Evolutionary conservation across 108 stramenopile genomes (phyloP), one percentile per base, ranked within the genome.

Genomic region (Fistulifera solaris): DNA sequence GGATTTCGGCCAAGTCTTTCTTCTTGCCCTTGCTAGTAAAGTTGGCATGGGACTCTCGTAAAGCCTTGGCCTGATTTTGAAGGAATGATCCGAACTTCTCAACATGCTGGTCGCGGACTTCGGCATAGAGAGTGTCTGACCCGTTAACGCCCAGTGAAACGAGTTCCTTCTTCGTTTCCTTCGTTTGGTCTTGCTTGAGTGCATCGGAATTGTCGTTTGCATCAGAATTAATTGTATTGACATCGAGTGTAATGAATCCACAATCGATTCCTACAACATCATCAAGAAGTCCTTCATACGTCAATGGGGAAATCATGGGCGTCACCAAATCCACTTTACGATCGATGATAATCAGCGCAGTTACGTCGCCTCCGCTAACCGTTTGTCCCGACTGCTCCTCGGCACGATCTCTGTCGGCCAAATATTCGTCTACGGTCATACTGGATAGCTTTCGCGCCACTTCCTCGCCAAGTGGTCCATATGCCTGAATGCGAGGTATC

Each of bases 281-380:
- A 71, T 96, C 95, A 23, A 98, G 66, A 40, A 98, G 55, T 11
- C 95, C 95, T 75, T 96, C 97, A 58, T 96, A 98, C 0, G 97
- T 98, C 35, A 98, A 73, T 1, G 97, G 97, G 2, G 97, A 95
- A 7, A 94, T 65, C 76, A 96, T 77, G 25, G 94, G 93, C 12
- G 95, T 93, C 2, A 95, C 83, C 61, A 93, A 68, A 67, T 98
- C 97, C 1, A 95, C 73, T 35, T 68, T 75, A 27, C 97, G 87
- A 76, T 86, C 97, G 22, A 98, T 70, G 7, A 97, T 43, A 28
- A 97, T 70, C 58, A 94, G 61, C 10, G 88, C 88, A 46, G 83
- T 85, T 48, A 94, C 66, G 6, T 74, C 48, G 4, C 39, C 56
- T 25, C 43, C 24, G 41, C 42, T 35, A 28, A 58, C 13, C 7